phyloP scores from a whole-genome alignment of 495 filamentous ascomycete genomes.

The Thozetella sp. region DNA sequence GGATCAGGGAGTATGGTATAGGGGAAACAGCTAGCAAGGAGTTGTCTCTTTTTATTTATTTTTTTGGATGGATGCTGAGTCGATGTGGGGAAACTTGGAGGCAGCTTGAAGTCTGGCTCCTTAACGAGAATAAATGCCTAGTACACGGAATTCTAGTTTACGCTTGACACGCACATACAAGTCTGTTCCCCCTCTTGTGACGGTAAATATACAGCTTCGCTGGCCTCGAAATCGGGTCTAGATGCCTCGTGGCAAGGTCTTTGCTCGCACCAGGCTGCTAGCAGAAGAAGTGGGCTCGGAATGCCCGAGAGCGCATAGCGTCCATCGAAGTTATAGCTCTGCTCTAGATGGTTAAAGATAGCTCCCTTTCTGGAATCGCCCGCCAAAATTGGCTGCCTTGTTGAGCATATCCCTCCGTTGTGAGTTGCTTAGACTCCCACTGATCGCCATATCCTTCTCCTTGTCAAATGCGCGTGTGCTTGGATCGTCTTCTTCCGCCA shows the following conservation, averaged over 20 bases:
- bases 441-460: constrained; percentile 91
- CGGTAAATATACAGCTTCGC: background rate
- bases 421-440: constrained; percentile 68
- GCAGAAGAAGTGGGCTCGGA: too few relatives aligned
- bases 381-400: constrained; percentile 80
- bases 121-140: background rate
- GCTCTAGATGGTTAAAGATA: constrained; percentile 64
- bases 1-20: constrained; percentile 4
- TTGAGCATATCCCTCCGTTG: constrained; percentile 81
- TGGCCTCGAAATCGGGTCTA: too few relatives aligned
- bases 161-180: background rate
- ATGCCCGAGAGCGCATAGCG: too few relatives aligned
- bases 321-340: too few relatives aligned
- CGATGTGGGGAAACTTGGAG: background rate
- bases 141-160: background rate
- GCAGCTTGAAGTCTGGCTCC: background rate
- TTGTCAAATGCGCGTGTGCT: constrained; percentile 85
- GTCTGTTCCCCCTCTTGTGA: background rate
- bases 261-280: too few relatives aligned
- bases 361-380: constrained; percentile 77
- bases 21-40: constrained; percentile 5
- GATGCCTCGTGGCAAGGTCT: too few relatives aligned
- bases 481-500: constrained; percentile 85
- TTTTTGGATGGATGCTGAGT: constrained; percentile 5
- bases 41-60: constrained; percentile 9